Evolutionary conservation across 2,329 filamentous ascomycete genomes (phyloP), one percentile per base, ranked within the genome.

Genomic region (Myriangium duriaei): DNA sequence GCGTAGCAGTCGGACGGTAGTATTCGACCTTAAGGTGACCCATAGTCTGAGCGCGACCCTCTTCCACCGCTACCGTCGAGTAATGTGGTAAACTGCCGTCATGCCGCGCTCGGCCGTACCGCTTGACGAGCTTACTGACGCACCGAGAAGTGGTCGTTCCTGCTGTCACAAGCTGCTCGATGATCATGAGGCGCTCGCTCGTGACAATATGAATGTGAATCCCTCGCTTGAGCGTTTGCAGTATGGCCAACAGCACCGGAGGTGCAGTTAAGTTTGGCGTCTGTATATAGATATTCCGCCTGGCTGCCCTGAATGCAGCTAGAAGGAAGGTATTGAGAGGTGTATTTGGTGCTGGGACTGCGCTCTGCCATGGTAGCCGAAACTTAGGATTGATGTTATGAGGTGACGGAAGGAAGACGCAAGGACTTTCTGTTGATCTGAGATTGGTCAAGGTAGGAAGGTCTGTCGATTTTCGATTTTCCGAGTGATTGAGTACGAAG

Each of bases 121-220:
- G 61, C 31, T 66, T 67, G 2, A 78, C 63, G 6, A 88, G 62
- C 32, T 61, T 67, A 17, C 60, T 64, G 4, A 91, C 51, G 43
- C 78, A 81, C 44, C 72, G 64, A 1, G 72, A 65, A 0, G 83
- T 88, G 0, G 78, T 83, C 0, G 79, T 86, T 0, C 79, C 79
- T 0, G 81, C 77, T 0, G 83, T 91, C 15, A 84, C 63, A n/a
- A 91, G 62, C 54, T 92, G 84, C 59, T 92, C 84, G 18, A 83
- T 59, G 11, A 81, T 51, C 47, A 55, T 58, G 18, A 58, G 48
- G n/a, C 42, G 44, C 34, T 51, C 53, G 40, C 52, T 56, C 9
- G 55, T 59, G 5, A 52, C 39, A n/a, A 59, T 48, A 12, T 41
- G 43, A 52, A 92, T 73, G 38, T 79, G 58, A 9, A 91, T 71